Evolutionary conservation across 768 basidiomycete species (phyloP), one percentile per base, ranked within the genome.

Genomic region (Termitomyces sp.): DNA sequence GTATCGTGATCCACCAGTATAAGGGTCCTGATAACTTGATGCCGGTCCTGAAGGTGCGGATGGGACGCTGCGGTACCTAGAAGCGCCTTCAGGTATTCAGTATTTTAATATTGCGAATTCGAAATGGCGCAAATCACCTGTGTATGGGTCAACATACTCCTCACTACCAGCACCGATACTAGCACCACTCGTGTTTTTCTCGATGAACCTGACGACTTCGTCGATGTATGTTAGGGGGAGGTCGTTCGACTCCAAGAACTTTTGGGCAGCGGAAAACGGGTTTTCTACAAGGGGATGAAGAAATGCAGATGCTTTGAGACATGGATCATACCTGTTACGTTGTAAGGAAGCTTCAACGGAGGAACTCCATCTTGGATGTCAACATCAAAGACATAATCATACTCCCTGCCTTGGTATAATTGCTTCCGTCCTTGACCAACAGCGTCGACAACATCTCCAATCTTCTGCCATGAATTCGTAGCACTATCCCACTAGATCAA

Each of bases 351-450:
- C 67, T 98, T 98, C 61, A 98, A 77, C 7, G 95, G 87, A 11
- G 96, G 95, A 16, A 84, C 85, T 2, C 95, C 95, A 58, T 97
- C 96, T 66, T 92, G 82, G 27, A 98, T 88, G 66, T 98, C 97
- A 35, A 99, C 95, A 66, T 97, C 95, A 66, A 98, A 98, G n/a
- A 99, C 96, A 66, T 97, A 97, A 73, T 99, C 97, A 67, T 95
- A 99, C 73, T 98, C 96, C 67, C 88, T 87, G 17, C 97, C 97
- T 63, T 94, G 72, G 66, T 90, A 89, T n/a, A 97, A 79, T 71
- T 95, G 92, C 71, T 92, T 95, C 56, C 93, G 81, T n/a, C 85
- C 84, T 35, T 87, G 85, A 23, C 95, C 91, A 51, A 96, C 90
- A 19, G 95, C 95, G 66, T 97, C 97, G 4, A 95, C 94, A 5